Evolutionary conservation across 1,284 basidiomycete genomes (phyloP).

Genomic region (Athelia psychrophila): DNA sequence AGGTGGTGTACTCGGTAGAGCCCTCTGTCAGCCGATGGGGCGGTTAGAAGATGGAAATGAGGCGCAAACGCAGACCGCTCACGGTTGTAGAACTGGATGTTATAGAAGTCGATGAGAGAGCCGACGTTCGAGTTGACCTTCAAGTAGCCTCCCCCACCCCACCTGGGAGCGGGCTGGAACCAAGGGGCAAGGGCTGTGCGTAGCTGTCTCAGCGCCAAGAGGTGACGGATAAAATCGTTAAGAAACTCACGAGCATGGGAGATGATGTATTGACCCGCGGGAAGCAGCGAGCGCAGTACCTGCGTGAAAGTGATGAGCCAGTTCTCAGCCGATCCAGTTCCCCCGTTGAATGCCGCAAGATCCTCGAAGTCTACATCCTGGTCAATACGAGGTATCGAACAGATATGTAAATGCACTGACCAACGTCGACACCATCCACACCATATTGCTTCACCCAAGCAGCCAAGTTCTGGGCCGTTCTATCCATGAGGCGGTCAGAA

Average conservation of each 20-base stretch:
- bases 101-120: constrained; percentile 8
- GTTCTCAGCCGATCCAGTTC: constrained; percentile 15
- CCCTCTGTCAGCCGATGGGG: constrained; percentile 32
- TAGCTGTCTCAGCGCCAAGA: too few relatives aligned
- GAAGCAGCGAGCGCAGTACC: constrained; percentile 19
- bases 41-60: background rate
- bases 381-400: too few relatives aligned
- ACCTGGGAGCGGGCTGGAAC: constrained; percentile 35
- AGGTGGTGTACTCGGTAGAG: constrained; percentile 41
- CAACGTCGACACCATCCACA: constrained; percentile 27
- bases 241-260: constrained; percentile 18
- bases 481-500: background rate
- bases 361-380: constrained; percentile 26
- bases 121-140: constrained; percentile 16
- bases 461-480: constrained; percentile 16
- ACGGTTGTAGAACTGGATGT: constrained; percentile 20
- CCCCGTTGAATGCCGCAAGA: constrained; percentile 19
- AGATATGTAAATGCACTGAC: too few relatives aligned
- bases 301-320: constrained; percentile 23
- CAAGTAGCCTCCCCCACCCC: constrained; percentile 31
- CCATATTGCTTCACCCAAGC: constrained; percentile 20
- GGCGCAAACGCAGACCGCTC: background rate
- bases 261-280: constrained; percentile 13
- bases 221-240: too few relatives aligned
- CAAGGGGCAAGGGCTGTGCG: too few relatives aligned